These are phyloP conservation scores for Eimeria sp. DNA, from an alignment of 169 alveolate species.

Conservation along the genomic window DNA sequence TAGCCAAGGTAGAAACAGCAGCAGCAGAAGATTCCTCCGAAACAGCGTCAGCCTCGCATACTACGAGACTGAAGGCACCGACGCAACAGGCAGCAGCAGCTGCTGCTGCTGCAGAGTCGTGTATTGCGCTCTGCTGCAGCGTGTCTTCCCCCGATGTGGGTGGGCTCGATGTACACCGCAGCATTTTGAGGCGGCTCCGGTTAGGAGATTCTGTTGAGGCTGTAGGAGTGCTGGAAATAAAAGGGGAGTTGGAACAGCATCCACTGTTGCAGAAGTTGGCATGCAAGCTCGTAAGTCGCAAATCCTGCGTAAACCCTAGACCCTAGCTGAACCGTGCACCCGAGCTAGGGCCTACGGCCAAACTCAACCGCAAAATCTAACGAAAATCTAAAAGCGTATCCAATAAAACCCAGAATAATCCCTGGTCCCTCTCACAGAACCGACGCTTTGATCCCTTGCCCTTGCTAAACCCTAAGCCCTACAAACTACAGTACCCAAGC, in stretches of 20 bases:
- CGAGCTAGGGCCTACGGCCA: not conserved
- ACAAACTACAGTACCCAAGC: not conserved
- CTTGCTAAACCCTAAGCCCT: not conserved
- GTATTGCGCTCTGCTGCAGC: slow-evolving; percentile 54
- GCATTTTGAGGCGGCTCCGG: slow-evolving; percentile 30
- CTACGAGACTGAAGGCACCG: not conserved
- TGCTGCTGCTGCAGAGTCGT: not conserved
- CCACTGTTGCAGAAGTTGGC: not conserved
- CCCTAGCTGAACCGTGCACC: not conserved
- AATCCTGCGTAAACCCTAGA: not conserved
- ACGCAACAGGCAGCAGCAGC: slow-evolving; percentile 4
- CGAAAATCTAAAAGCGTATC: not conserved
- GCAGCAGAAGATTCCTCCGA: not conserved
- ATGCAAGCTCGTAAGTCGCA: not conserved
- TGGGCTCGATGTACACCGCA: slow-evolving; percentile 69
- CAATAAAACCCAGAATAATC: not conserved
- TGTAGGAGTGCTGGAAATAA: slow-evolving; percentile 34
- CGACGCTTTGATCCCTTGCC: not conserved
- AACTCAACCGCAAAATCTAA: not conserved
- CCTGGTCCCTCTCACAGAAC: not conserved
- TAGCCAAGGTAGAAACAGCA: not conserved
- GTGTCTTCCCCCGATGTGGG: slow-evolving; percentile 36
- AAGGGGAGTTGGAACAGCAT: not conserved
- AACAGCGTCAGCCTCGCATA: not conserved
- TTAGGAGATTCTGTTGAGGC: slow-evolving; percentile 40